A percentile compares a stretch with the other conserved stretches of the same genome.
phyloP scores from a whole-genome alignment of 1,284 basidiomycete genomes.

The Sparassis latifolia region DNA sequence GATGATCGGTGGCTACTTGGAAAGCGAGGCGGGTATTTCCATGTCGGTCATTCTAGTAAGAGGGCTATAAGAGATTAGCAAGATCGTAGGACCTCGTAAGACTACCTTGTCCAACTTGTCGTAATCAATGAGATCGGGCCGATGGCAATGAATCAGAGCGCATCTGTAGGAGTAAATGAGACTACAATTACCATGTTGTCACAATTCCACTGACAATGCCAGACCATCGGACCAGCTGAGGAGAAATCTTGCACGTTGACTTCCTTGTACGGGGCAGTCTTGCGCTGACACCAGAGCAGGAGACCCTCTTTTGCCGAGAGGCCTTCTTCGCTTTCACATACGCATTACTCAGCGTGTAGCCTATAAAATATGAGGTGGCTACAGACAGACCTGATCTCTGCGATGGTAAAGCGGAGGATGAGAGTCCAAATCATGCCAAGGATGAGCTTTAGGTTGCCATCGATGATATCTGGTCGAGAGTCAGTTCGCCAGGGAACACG shows the following conservation, averaged over 20 bases:
- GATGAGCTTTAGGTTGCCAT: conserved; percentile 95
- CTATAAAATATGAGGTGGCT: background rate
- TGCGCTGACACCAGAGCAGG: conserved; percentile 95
- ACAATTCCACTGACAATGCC: conserved; percentile 65
- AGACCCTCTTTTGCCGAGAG: conserved; percentile 95
- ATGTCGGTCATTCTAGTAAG: conserved; percentile 58
- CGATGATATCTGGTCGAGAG: conserved; percentile 77
- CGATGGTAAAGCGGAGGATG: conserved; percentile 94
- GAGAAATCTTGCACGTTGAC: conserved; percentile 95
- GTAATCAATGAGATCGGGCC: conserved; percentile 91
- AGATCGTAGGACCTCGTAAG: background rate
- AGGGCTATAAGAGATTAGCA: background rate
- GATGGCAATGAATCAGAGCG: conserved; percentile 94
- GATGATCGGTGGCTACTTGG: conserved; percentile 76
- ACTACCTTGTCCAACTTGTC: conserved; percentile 73
- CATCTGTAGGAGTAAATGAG: conserved; percentile 49
- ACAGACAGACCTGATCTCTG: conserved; percentile 84
- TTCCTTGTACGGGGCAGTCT: conserved; percentile 87
- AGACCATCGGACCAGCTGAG: conserved; percentile 91
- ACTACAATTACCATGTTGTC: background rate
- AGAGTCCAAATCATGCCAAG: conserved; percentile 99
- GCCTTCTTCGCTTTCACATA: conserved; percentile 79
- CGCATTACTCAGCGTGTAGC: conserved; percentile 8
- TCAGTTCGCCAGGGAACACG: too few species aligned
- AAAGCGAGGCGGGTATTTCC: conserved; percentile 86